These are phyloP conservation scores for Rhizopogon sp. DNA, from an alignment of 768 basidiomycete species.

Conservation along the genomic window DNA sequence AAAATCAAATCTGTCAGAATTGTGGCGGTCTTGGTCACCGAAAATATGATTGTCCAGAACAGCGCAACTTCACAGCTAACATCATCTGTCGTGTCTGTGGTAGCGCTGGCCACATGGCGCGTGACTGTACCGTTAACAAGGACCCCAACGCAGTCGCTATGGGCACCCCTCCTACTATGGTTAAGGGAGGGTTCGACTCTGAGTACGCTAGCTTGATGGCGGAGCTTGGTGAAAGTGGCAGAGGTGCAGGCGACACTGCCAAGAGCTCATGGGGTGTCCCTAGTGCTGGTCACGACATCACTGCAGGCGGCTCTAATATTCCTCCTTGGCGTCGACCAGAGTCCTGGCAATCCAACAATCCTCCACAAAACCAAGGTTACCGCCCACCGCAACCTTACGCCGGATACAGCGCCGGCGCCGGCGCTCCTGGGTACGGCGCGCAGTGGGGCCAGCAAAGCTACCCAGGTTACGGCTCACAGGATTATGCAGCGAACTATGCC, in stretches of 20 bases:
- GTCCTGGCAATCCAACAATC: conserved; percentile 62
- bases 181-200: conserved; percentile 86
- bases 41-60: conserved; percentile 98
- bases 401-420: conserved; percentile 38
- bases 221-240: conserved; percentile 85
- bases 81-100: conserved; percentile 99
- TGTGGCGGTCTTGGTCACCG: conserved; percentile 92
- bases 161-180: conserved; percentile 43
- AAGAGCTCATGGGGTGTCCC: conserved; percentile 62
- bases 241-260: conserved; percentile 48
- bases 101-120: conserved; percentile 98
- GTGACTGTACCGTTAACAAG: conserved; percentile 93
- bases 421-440: conserved; percentile 36
- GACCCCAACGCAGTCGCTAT: conserved; percentile 67
- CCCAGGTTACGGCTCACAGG: conserved; percentile 39
- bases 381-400: conserved; percentile 67
- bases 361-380: conserved; percentile 53
- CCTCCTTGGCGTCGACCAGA: conserved; percentile 92
- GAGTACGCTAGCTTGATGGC: conserved; percentile 98
- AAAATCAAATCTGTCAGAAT: conserved; percentile 99
- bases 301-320: conserved; percentile 65
- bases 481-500: conserved; percentile 74
- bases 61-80: conserved; percentile 97
- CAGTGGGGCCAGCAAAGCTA: conserved; percentile 35
- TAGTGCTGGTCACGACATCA: conserved; percentile 53